Percentiles rank a stretch among this genome's conserved stretches.
Conservation (phyloP, 805 yeast species). For the Yarrowia alimentaria region DNA sequence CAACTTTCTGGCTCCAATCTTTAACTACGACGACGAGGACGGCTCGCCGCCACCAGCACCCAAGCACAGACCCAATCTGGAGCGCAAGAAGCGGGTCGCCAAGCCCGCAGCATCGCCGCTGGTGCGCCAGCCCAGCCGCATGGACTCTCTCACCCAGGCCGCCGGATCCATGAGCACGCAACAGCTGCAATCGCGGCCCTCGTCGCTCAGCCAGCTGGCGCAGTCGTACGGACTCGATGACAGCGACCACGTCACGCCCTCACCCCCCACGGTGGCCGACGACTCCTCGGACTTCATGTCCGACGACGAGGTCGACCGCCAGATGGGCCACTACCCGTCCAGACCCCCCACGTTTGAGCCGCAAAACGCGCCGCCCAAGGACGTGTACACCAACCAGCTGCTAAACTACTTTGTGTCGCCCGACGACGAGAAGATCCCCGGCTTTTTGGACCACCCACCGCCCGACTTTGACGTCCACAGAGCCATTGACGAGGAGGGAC, state of each 20-base stretch:
- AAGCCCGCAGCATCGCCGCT: conserved; percentile 16
- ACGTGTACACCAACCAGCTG: conserved; percentile 47
- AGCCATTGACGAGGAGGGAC: conserved; percentile 90
- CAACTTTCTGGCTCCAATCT: conserved; percentile 60
- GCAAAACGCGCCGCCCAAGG: no score
- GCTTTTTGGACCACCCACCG: conserved; percentile 61
- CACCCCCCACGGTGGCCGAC: conserved; percentile 23
- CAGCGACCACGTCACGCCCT: conserved; percentile 23
- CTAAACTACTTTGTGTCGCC: conserved; percentile 56
- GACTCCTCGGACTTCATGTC: conserved; percentile 27
- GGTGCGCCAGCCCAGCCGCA: conserved; percentile 9
- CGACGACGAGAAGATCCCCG: conserved; percentile 61
- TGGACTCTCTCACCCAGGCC: conserved; percentile 12
- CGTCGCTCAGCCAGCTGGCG: conserved; percentile 11
- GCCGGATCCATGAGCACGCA: conserved; percentile 11
- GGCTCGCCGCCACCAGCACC: conserved; percentile 69
- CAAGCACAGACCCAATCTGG: conserved; percentile 38
- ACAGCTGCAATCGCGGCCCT: conserved; percentile 7
- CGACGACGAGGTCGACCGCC: conserved; percentile 31
- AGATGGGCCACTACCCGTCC: conserved; percentile 22
- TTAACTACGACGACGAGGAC: conserved; percentile 53
- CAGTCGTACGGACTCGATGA: conserved; percentile 17
- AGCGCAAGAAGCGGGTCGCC: conserved; percentile 20
- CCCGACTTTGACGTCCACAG: conserved; percentile 68
- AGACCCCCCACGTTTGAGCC: no score